phyloP scores from a whole-genome alignment of 2,329 filamentous ascomycete species.

The Diaporthe sp. region DNA sequence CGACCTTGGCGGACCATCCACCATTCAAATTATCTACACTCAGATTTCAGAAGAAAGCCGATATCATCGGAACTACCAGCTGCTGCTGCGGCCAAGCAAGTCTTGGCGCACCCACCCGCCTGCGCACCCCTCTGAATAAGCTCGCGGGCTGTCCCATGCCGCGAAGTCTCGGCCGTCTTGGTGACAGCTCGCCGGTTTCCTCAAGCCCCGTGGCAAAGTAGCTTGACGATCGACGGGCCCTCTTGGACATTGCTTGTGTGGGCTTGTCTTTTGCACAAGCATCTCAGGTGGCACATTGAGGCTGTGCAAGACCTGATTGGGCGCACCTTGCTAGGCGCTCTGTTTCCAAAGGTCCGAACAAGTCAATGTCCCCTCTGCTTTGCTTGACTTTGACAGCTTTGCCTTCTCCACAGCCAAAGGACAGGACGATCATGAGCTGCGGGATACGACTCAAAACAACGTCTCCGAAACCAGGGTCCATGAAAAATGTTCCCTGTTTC shows the following conservation, averaged over 20 bases:
- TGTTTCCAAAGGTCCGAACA: conserved; percentile 15
- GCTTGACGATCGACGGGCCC: conserved; percentile 25
- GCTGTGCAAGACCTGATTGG: conserved; percentile 35
- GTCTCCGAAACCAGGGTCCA: conserved; percentile 1
- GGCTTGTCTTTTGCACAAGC: conserved; percentile 11
- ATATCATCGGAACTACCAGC: neutral
- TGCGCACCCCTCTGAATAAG: conserved; percentile 27
- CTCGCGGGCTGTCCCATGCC: conserved; percentile 28
- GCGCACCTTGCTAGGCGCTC: neutral
- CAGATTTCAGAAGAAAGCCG: neutral
- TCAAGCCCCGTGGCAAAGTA: conserved; percentile 26
- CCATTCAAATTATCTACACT: neutral
- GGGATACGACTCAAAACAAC: conserved; percentile 7
- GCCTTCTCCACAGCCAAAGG: conserved; percentile 12
- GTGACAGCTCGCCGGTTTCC: conserved; percentile 6
- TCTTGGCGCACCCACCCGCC: conserved; percentile 27
- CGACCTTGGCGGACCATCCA: neutral
- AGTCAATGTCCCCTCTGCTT: neutral
- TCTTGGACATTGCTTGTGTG: conserved; percentile 29
- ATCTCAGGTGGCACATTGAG: conserved; percentile 29
- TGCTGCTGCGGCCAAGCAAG: conserved; percentile 19
- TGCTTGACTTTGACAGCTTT: conserved; percentile 11
- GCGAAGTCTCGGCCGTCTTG: conserved; percentile 28
- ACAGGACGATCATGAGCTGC: conserved; percentile 12
- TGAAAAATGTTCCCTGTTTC: conserved; percentile 12